A percentile compares a stretch with the other conserved stretches of the same genome.
Conservation (phyloP, 306 rosid species). For the Chamaecrista fasciculata region DNA sequence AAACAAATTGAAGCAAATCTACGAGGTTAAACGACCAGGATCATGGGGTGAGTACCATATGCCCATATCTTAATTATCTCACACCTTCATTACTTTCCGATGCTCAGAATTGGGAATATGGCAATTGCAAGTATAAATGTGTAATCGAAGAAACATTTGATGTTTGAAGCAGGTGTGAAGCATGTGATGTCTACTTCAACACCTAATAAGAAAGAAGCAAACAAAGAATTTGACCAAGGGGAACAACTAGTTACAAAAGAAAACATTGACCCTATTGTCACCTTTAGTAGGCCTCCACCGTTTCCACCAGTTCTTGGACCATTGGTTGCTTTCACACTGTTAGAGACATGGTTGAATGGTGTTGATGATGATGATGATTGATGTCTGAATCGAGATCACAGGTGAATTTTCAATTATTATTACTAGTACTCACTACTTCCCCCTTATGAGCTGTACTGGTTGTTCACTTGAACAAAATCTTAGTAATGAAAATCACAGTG, state of each 20-base stretch:
- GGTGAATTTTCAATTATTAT: slow-evolving; percentile 13
- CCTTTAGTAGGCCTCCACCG: slow-evolving; percentile 64
- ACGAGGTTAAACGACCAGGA: slow-evolving; percentile 33
- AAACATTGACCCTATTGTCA: slow-evolving; percentile 48
- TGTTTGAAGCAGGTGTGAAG: slow-evolving; percentile 40
- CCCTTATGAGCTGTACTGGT: neutral
- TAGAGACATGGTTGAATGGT: slow-evolving; percentile 44
- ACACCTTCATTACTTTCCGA: too few species aligned
- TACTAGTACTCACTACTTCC: neutral
- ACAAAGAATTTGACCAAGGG: slow-evolving; percentile 35
- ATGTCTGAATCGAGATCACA: slow-evolving; percentile 47
- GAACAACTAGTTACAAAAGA: slow-evolving; percentile 38
- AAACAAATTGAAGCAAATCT: slow-evolving; percentile 41
- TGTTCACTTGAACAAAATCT: slow-evolving; percentile 41
- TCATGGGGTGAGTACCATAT: slow-evolving; percentile 37
- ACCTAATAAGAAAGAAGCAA: slow-evolving; percentile 45
- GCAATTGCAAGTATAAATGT: neutral
- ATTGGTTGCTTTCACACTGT: slow-evolving; percentile 47
- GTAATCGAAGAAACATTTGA: neutral
- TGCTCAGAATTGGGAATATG: neutral
- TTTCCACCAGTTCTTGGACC: slow-evolving; percentile 70
- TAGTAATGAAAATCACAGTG: slow-evolving; percentile 30
- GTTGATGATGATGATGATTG: slow-evolving; percentile 41
- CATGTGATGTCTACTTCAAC: slow-evolving; percentile 35
- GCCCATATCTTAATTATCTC: neutral